Percentiles rank a stretch among this genome's conserved stretches.
These are phyloP conservation scores for Cystobasidium slooffiae DNA, from an alignment of 1,284 basidiomycete species.

Conservation along the genomic window DNA sequence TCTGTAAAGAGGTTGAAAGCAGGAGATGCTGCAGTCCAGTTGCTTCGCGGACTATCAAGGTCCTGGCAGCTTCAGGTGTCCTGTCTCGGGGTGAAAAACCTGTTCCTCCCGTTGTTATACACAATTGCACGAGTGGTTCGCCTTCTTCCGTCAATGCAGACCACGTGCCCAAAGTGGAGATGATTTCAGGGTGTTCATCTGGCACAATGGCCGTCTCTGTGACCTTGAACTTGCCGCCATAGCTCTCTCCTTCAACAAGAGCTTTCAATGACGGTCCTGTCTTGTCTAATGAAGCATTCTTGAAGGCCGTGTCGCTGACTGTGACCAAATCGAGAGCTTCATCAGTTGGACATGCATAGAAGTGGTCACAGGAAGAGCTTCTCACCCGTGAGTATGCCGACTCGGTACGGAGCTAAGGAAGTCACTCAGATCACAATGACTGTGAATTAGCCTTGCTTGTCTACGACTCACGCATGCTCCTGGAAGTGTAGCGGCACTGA, in stretches of 20 bases:
- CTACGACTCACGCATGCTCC: conserved; percentile 4
- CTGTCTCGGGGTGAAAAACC: conserved; percentile 66
- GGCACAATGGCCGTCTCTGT: conserved; percentile 61
- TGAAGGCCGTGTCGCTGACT: conserved; percentile 50
- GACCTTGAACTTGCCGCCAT: conserved; percentile 46
- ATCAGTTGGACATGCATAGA: not conserved
- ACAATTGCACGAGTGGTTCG: conserved; percentile 55
- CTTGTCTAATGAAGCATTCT: conserved; percentile 44
- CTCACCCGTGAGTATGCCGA: conserved; percentile 39
- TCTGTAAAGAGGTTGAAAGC: conserved; percentile 68
- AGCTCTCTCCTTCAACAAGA: conserved; percentile 57
- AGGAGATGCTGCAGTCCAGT: conserved; percentile 79
- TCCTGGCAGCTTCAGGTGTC: conserved; percentile 61
- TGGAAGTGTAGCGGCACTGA: no score
- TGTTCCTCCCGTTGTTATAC: conserved; percentile 82
- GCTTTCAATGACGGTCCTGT: conserved; percentile 58
- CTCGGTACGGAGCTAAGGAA: conserved; percentile 23
- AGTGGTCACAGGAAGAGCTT: not conserved
- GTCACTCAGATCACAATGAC: not conserved
- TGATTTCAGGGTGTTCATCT: conserved; percentile 67
- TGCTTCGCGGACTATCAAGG: conserved; percentile 73
- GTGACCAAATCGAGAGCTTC: conserved; percentile 15
- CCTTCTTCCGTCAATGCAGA: conserved; percentile 55
- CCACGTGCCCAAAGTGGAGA: conserved; percentile 62
- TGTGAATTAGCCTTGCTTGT: no score